These are phyloP conservation scores for Luvunga scandens DNA, from an alignment of 345 rosid species.

Conservation along the genomic window DNA sequence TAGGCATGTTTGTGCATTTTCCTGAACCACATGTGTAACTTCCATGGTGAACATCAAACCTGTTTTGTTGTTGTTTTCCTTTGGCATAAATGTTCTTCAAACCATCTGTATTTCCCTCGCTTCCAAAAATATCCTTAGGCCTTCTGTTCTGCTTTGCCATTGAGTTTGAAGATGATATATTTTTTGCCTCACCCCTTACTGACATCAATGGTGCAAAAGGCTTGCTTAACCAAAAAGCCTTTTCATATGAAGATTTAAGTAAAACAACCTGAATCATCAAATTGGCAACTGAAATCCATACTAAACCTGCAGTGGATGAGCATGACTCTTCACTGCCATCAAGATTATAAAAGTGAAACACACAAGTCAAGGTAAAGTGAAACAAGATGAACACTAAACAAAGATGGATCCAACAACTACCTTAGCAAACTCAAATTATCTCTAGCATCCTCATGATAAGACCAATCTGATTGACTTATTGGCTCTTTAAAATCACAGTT, in stretches of 20 bases:
- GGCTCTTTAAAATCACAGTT: slow-evolving; percentile 25
- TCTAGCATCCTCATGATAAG: slow-evolving; percentile 44
- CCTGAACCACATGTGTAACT: slow-evolving; percentile 19
- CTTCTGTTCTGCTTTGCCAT: slow-evolving; percentile 30
- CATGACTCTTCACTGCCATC: slow-evolving; percentile 80
- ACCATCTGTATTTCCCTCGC: slow-evolving; percentile 23
- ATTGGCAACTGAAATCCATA: slow-evolving; percentile 7
- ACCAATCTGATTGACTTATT: slow-evolving; percentile 34
- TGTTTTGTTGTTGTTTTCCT: slow-evolving; percentile 22
- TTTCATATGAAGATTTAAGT: slow-evolving; percentile 3
- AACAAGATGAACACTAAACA: slow-evolving; percentile 15
- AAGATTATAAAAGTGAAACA: slow-evolving; percentile 23
- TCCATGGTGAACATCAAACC: slow-evolving; percentile 22
- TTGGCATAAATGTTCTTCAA: slow-evolving; percentile 16
- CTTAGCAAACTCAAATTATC: slow-evolving; percentile 53
- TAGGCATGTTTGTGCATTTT: slow-evolving; percentile 24
- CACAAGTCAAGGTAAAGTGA: slow-evolving; percentile 2
- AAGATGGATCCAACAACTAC: slow-evolving; percentile 35
- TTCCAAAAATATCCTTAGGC: slow-evolving; percentile 22
- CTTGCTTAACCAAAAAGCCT: slow-evolving; percentile 1
- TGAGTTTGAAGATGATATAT: slow-evolving; percentile 26
- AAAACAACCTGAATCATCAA: slow-evolving; percentile 4
- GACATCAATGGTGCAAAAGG: slow-evolving; percentile 18
- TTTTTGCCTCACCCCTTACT: slow-evolving; percentile 43
- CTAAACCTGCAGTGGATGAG: slow-evolving; percentile 81